Evolutionary conservation across 2,329 filamentous ascomycete species (phyloP).

Genomic region (Rachicladosporium sp.): DNA sequence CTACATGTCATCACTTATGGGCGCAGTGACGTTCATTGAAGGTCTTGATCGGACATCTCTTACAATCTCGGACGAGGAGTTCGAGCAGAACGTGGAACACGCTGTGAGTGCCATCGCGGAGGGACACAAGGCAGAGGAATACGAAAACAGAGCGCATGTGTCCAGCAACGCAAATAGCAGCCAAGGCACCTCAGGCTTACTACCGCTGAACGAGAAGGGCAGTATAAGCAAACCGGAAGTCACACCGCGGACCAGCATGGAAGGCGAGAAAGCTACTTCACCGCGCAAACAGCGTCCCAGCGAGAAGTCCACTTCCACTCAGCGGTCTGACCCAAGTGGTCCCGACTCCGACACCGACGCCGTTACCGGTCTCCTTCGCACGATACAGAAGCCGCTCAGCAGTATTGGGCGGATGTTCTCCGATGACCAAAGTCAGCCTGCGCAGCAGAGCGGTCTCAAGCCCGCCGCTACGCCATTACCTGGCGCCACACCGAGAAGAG

Average conservation of each 20-base stretch:
- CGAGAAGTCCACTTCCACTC: not conserved
- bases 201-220: slow-evolving; percentile 35
- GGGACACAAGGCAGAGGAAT: slow-evolving; percentile 55
- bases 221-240: slow-evolving; percentile 42
- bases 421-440: slow-evolving; percentile 40
- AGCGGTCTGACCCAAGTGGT: not conserved
- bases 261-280: slow-evolving; percentile 43
- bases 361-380: slow-evolving; percentile 72
- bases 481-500: slow-evolving; percentile 32
- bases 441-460: slow-evolving; percentile 14
- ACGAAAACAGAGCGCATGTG: slow-evolving; percentile 20
- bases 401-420: slow-evolving; percentile 94
- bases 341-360: slow-evolving; percentile 38
- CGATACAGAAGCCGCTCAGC: slow-evolving; percentile 80
- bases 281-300: slow-evolving; percentile 40
- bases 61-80: slow-evolving; percentile 88
- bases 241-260: slow-evolving; percentile 47
- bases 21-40: slow-evolving; percentile 92
- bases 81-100: slow-evolving; percentile 90
- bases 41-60: slow-evolving; percentile 87
- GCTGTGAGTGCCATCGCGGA: slow-evolving; percentile 93
- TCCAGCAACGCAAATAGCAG: too few species aligned
- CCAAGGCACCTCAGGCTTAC: slow-evolving; percentile 24
- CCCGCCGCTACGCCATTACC: slow-evolving; percentile 35
- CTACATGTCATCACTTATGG: slow-evolving; percentile 91